A percentile compares a stretch with the other conserved stretches of the same genome.
phyloP scores from a whole-genome alignment of 345 rosid genomes.

The Raphanus raphanistrum region DNA sequence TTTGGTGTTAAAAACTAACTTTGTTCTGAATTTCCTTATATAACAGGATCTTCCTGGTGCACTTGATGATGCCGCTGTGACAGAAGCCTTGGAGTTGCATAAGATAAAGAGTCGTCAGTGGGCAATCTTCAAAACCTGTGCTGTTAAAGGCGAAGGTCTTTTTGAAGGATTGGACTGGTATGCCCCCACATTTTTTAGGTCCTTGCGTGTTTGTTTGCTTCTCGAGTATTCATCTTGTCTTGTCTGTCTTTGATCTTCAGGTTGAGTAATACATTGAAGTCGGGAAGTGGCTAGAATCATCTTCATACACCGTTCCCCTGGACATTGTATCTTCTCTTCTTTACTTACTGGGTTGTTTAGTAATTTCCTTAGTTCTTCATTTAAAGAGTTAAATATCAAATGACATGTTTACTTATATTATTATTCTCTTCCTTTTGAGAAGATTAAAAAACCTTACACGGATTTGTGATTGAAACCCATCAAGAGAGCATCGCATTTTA shows the following conservation, averaged over 20 bases:
- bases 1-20: too few relatives aligned
- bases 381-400: conserved; percentile 13
- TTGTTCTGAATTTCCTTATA: conserved; percentile 2
- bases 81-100: conserved; percentile 61
- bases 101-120: conserved; percentile 65
- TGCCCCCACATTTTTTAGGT: background rate
- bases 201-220: background rate
- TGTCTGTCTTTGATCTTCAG: conserved; percentile 37
- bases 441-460: background rate
- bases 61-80: conserved; percentile 60
- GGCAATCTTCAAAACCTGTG: conserved; percentile 71
- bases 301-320: background rate
- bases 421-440: background rate
- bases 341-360: conserved; percentile 29
- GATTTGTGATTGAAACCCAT: conserved; percentile 12
- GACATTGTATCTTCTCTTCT: conserved; percentile 24
- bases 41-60: conserved; percentile 64
- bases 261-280: conserved; percentile 61
- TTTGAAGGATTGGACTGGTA: conserved; percentile 69
- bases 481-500: background rate
- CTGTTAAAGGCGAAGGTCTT: conserved; percentile 64
- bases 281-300: conserved; percentile 45
- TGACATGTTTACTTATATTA: conserved; percentile 12
- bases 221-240: background rate
- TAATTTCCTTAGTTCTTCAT: conserved; percentile 17